phyloP scores from a whole-genome alignment of 202 grass and related monocot species.

The Eragrostis tef region DNA sequence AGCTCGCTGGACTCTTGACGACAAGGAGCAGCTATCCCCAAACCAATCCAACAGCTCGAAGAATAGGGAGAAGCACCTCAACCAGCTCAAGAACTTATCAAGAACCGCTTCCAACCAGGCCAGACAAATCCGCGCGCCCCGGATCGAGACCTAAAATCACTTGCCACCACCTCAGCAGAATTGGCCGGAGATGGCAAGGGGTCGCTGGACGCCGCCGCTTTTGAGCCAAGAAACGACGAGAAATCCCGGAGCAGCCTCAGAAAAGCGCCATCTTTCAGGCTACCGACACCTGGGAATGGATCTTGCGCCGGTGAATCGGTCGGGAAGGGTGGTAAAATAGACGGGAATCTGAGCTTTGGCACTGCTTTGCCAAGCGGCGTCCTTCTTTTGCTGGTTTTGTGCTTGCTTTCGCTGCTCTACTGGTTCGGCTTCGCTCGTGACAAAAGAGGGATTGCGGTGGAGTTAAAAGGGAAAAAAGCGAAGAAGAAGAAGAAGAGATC shows the following conservation, averaged over 20 bases:
- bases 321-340: constrained; percentile 41
- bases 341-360: constrained; percentile 56
- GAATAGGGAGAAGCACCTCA: not conserved
- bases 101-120: not conserved
- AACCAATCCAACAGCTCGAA: constrained; percentile 42
- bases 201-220: constrained; percentile 2
- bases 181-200: constrained; percentile 8
- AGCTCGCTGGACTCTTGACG: not conserved
- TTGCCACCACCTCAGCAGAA: constrained; percentile 18
- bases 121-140: not conserved
- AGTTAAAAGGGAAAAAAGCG: constrained; percentile 50
- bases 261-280: constrained; percentile 45
- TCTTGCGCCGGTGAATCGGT: constrained; percentile 47
- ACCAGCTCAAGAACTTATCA: constrained; percentile 37
- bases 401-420: constrained; percentile 44
- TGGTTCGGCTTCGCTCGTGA: constrained; percentile 51
- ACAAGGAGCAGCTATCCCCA: constrained; percentile 18
- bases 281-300: constrained; percentile 58
- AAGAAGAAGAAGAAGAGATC: constrained; percentile 43
- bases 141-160: constrained; percentile 35
- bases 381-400: constrained; percentile 23
- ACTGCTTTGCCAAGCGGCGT: constrained; percentile 35
- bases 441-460: constrained; percentile 52
- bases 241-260: constrained; percentile 41
- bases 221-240: constrained; percentile 33